These are phyloP conservation scores for Nemania sp. DNA, from an alignment of 2,329 filamentous ascomycete species.

Conservation along the genomic window DNA sequence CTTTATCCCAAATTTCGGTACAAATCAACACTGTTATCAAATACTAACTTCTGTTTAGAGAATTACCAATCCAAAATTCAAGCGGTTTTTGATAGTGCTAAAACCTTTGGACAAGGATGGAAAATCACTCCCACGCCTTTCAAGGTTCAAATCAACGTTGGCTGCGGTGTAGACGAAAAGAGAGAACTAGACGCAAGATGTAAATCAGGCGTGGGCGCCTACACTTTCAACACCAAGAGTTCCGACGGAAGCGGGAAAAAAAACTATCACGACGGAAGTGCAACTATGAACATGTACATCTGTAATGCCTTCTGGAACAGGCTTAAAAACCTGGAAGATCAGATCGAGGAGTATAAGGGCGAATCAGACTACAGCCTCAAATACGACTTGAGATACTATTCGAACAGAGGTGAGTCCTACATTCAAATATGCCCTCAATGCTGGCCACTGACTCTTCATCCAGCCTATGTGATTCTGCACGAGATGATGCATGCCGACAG, in stretches of 20 bases:
- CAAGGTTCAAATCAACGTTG: constrained; percentile 12
- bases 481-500: constrained; percentile 8
- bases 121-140: constrained; percentile 13
- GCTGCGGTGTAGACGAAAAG: not conserved
- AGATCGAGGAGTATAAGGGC: not conserved
- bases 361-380: constrained; percentile 1
- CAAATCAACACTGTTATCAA: constrained; percentile 9
- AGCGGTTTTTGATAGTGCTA: constrained; percentile 11
- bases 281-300: constrained; percentile 10
- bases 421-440: constrained; percentile 8
- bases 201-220: constrained; percentile 8
- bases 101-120: constrained; percentile 16
- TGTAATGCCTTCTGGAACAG: constrained; percentile 6
- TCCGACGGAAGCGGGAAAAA: constrained; percentile 4
- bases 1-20: constrained; percentile 7
- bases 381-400: constrained; percentile 11
- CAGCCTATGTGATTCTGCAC: constrained; percentile 6
- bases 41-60: constrained; percentile 12
- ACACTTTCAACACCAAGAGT: constrained; percentile 11
- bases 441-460: constrained; percentile 5
- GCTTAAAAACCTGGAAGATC: not conserved
- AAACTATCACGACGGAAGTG: constrained; percentile 4
- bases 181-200: constrained; percentile 9
- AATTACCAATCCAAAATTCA: constrained; percentile 12
- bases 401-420: constrained; percentile 15